Conservation (phyloP, 2,329 filamentous ascomycete species). For the Scortechinia acanthostroma region DNA sequence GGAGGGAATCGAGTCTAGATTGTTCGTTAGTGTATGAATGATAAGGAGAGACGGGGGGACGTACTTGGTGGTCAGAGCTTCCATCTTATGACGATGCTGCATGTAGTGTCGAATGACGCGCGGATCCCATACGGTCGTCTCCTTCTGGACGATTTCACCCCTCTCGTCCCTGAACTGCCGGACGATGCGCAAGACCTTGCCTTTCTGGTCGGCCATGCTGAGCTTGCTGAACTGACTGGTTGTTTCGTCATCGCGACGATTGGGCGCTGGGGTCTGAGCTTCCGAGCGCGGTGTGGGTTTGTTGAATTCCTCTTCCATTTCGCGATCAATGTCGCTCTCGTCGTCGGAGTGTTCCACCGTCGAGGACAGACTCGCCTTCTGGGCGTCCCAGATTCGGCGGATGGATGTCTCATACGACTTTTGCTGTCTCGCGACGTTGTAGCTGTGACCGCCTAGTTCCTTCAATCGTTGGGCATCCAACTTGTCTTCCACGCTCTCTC, state of each 20-base stretch:
- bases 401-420: conserved; percentile 61
- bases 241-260: conserved; percentile 41
- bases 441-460: conserved; percentile 51
- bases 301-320: conserved; percentile 11
- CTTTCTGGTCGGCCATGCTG: conserved; percentile 40
- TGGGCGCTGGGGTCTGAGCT: conserved; percentile 43
- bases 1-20: conserved; percentile 10
- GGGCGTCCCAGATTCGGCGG: conserved; percentile 51
- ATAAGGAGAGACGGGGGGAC: conserved; percentile 9
- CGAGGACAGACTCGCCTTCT: conserved; percentile 12
- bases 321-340: conserved; percentile 12
- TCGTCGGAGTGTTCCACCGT: conserved; percentile 12
- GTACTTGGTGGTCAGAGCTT: conserved; percentile 43
- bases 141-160: conserved; percentile 39
- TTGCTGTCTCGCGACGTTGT: conserved; percentile 63
- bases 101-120: conserved; percentile 59
- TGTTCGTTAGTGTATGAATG: conserved; percentile 1
- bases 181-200: conserved; percentile 50
- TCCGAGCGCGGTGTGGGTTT: conserved; percentile 46
- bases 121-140: conserved; percentile 44
- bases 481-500: conserved; percentile 15
- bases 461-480: conserved; percentile 15
- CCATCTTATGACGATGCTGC: conserved; percentile 43
- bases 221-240: conserved; percentile 35
- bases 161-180: conserved; percentile 38